phyloP scores from a whole-genome alignment of 179 eudicot genomes.

The Actinidia arguta region DNA sequence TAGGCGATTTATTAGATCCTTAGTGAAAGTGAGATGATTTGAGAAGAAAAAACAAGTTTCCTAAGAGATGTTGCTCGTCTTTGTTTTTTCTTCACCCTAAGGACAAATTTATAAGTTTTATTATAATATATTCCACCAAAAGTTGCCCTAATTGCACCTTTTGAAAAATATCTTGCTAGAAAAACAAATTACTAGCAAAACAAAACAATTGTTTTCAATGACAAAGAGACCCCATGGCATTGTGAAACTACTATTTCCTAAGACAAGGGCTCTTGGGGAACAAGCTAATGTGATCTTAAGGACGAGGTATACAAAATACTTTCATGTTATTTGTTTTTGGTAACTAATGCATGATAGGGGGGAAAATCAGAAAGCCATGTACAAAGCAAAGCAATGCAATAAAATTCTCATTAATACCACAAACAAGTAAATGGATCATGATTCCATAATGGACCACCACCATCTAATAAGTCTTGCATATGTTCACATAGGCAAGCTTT shows the following conservation, averaged over 20 bases:
- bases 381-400: neutral
- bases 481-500: too few species aligned
- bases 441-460: neutral
- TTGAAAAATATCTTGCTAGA: neutral
- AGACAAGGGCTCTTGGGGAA: too few species aligned
- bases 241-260: neutral
- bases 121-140: neutral
- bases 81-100: neutral
- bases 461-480: too few species aligned
- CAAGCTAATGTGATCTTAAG: too few species aligned
- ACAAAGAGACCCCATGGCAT: neutral
- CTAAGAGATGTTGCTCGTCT: neutral
- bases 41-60: too few species aligned
- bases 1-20: too few species aligned
- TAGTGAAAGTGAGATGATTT: too few species aligned
- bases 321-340: too few species aligned
- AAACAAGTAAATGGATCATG: neutral
- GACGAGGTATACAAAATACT: too few species aligned
- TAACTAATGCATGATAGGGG: neutral
- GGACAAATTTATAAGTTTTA: neutral
- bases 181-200: neutral
- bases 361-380: neutral
- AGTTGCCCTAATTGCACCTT: neutral
- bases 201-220: neutral
- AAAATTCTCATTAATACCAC: neutral